Conservation (phyloP, 2,329 filamentous ascomycete genomes). For the Nothophoma quercina region DNA sequence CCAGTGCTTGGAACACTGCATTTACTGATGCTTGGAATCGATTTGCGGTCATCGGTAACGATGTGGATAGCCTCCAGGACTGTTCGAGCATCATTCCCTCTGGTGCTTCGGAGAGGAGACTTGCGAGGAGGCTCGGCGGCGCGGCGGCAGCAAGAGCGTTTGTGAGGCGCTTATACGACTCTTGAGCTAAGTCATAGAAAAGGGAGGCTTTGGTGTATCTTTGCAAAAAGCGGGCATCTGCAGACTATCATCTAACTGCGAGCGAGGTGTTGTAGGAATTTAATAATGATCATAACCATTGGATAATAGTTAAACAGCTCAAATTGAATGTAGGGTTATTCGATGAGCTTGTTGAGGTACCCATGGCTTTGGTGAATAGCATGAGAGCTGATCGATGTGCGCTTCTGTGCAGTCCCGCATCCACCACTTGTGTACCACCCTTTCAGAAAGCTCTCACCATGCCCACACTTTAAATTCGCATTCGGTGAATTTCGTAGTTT, state of each 20-base stretch:
- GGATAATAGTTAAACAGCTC: no score
- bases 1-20: slow-evolving; percentile 25
- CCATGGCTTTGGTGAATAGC: no score
- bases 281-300: not conserved
- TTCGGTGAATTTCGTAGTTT: no score
- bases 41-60: slow-evolving; percentile 32
- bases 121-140: slow-evolving; percentile 6
- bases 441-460: no score
- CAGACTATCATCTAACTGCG: not conserved
- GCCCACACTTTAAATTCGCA: no score
- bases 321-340: no score
- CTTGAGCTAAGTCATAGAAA: not conserved
- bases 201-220: not conserved
- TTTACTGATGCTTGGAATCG: slow-evolving; percentile 34
- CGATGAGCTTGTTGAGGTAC: no score
- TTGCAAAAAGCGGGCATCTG: not conserved
- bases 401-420: no score
- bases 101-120: slow-evolving; percentile 10
- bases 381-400: no score
- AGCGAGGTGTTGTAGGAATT: not conserved
- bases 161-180: slow-evolving; percentile 13
- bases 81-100: slow-evolving; percentile 31
- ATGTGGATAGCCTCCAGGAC: slow-evolving; percentile 28
- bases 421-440: no score
- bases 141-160: slow-evolving; percentile 13